Evolutionary conservation across 2,329 filamentous ascomycete genomes (phyloP), one percentile per base, ranked within the genome.

Genomic region (Lithohypha guttulata): DNA sequence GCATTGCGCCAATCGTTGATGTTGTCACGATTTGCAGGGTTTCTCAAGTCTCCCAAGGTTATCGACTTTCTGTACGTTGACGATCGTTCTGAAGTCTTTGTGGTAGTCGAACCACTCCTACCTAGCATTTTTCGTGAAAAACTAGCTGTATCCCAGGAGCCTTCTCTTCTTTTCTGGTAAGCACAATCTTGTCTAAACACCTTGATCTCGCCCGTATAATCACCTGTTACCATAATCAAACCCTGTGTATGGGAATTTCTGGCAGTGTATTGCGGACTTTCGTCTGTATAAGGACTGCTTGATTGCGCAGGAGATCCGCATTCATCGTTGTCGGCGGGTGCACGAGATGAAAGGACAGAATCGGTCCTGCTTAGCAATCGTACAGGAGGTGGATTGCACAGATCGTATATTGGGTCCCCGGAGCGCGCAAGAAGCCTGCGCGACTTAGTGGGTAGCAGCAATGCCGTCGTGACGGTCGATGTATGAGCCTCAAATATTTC

Each of bases 141-240:
- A 11, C 82, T 89, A 1, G 73, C 72, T 0, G 79, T 77, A 50
- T 94, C 85, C 80, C 81, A 89, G 25, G 71, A 74, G 40, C 86
- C 84, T 42, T 78, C 73, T 40, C 75, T 72, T 4, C 89, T 78
- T 60, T 93, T 94, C 34, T 70, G 61, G 51, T 74, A 84, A 0
- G 89, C 91, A 55, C 89, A 95, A 56, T 98, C 91, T 59, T 96
- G 89, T 14, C 91, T 76, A 56, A 95, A 95, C 1, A 96, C 81
- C 57, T 95, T 95, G 62, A 98, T 91, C 18, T 77, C 75, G 23
- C 91, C 91, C 1, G 77, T 78, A 52, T 85, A 84, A 57, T 95
- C 89, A 2, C 87, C 84, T 0, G 89, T 93, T 34, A 96, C 75
- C 41, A 98, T 79, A 46, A 98, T 95, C 52, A 94, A 84, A 18